These are phyloP conservation scores for Excoecaria agallocha DNA, from an alignment of 345 rosid species.

Conservation along the genomic window DNA sequence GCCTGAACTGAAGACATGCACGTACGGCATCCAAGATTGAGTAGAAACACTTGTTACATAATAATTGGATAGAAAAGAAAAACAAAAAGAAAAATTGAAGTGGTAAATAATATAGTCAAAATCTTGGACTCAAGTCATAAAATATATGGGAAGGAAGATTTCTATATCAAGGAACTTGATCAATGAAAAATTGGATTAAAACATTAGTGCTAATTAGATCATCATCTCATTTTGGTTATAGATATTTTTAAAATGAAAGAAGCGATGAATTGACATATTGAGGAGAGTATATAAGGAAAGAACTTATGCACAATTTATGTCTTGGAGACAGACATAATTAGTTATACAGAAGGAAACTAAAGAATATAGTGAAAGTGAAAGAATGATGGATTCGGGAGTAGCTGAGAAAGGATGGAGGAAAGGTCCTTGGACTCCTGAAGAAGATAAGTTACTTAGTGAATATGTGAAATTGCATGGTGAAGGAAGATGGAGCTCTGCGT, in stretches of 20 bases:
- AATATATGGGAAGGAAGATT: constrained; percentile 18
- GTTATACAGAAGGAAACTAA: background rate
- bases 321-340: constrained; percentile 30
- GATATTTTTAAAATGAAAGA: background rate
- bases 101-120: constrained; percentile 19
- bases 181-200: constrained; percentile 22
- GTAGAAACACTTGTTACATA: constrained; percentile 11
- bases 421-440: constrained; percentile 90
- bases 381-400: constrained; percentile 47
- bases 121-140: constrained; percentile 21
- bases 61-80: constrained; percentile 16
- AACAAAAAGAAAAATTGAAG: background rate
- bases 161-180: constrained; percentile 12
- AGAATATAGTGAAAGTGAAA: constrained; percentile 8
- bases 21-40: background rate
- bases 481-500: constrained; percentile 80
- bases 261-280: constrained; percentile 18
- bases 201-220: constrained; percentile 32
- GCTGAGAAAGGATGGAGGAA: constrained; percentile 60
- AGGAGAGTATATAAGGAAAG: constrained; percentile 16
- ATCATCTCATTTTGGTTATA: background rate
- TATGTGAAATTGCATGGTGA: constrained; percentile 64
- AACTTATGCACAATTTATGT: constrained; percentile 21
- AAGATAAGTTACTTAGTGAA: constrained; percentile 58
- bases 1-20: background rate